phyloP scores from a whole-genome alignment of 192 early-diverging fungal genomes.

The Dissophora ornata region DNA sequence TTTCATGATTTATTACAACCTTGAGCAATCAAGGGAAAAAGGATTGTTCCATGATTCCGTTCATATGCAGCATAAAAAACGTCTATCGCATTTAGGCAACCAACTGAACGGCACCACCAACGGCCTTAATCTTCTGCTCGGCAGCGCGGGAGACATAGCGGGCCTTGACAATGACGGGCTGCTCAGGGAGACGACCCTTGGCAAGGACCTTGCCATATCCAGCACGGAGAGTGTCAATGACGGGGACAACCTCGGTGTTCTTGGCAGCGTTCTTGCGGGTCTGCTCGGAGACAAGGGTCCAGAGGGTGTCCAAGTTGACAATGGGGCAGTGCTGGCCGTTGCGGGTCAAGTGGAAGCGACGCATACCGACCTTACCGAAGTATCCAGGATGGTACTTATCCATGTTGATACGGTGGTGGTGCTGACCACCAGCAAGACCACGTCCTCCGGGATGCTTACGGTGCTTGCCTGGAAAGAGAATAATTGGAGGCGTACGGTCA shows the following conservation, averaged over 20 bases:
- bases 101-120: slow-evolving; percentile 85
- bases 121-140: slow-evolving; percentile 99
- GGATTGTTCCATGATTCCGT: not conserved
- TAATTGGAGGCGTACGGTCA: no score
- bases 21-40: not conserved
- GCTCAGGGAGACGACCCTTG: slow-evolving; percentile 88
- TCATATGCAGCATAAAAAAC: not conserved
- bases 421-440: slow-evolving; percentile 99
- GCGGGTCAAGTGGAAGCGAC: slow-evolving; percentile 96
- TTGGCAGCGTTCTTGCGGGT: slow-evolving; percentile 81
- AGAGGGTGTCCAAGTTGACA: slow-evolving; percentile 95
- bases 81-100: slow-evolving; percentile 59
- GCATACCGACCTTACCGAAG: slow-evolving; percentile 99
- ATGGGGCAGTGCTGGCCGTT: slow-evolving; percentile 87
- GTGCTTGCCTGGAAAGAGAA: slow-evolving; percentile 82
- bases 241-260: slow-evolving; percentile 90
- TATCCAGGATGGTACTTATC: slow-evolving; percentile 99
- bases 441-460: slow-evolving; percentile 99
- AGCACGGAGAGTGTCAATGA: slow-evolving; percentile 86
- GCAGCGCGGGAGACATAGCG: slow-evolving; percentile 91
- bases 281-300: slow-evolving; percentile 90
- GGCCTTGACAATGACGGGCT: slow-evolving; percentile 96
- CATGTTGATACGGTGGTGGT: slow-evolving; percentile 99
- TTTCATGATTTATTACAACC: slow-evolving; percentile 25
- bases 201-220: slow-evolving; percentile 96